phyloP scores from a whole-genome alignment of 192 early-diverging fungal species.

The Coemansia sp. region DNA sequence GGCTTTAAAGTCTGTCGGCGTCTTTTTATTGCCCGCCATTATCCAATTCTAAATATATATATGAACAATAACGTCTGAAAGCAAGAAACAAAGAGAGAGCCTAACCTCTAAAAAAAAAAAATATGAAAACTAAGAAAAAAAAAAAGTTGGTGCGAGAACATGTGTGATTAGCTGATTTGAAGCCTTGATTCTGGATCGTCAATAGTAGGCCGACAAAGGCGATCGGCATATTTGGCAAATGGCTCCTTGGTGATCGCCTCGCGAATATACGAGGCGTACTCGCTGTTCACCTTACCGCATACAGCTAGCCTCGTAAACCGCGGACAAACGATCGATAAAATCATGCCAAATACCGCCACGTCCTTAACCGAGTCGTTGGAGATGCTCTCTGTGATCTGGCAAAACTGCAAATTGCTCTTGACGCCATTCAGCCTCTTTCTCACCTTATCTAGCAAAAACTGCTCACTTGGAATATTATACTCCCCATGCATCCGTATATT shows the following conservation, averaged over 20 bases:
- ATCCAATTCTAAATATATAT: too few species aligned
- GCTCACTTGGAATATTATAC: not conserved
- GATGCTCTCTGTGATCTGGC: not conserved
- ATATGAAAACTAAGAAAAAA: slow-evolving; percentile 2
- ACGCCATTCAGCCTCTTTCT: not conserved
- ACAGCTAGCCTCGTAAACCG: not conserved
- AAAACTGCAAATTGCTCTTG: not conserved
- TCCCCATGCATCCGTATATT: not conserved
- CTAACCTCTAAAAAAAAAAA: not conserved
- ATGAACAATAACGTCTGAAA: too few species aligned
- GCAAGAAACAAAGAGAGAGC: not conserved
- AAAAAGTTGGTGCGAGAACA: not conserved
- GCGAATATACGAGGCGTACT: not conserved
- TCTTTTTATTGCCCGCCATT: slow-evolving; percentile 10
- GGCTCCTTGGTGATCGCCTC: not conserved
- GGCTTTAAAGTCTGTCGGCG: slow-evolving; percentile 14
- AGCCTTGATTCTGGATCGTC: not conserved
- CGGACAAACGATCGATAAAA: not conserved
- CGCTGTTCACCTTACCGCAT: not conserved
- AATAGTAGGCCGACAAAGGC: not conserved
- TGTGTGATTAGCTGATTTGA: not conserved
- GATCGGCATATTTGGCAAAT: not conserved
- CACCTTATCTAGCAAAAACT: not conserved
- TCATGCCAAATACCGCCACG: not conserved
- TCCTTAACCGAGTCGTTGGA: not conserved